Evolutionary conservation across 2,329 filamentous ascomycete species (phyloP).

Genomic region (Colletotrichum plurivorum): DNA sequence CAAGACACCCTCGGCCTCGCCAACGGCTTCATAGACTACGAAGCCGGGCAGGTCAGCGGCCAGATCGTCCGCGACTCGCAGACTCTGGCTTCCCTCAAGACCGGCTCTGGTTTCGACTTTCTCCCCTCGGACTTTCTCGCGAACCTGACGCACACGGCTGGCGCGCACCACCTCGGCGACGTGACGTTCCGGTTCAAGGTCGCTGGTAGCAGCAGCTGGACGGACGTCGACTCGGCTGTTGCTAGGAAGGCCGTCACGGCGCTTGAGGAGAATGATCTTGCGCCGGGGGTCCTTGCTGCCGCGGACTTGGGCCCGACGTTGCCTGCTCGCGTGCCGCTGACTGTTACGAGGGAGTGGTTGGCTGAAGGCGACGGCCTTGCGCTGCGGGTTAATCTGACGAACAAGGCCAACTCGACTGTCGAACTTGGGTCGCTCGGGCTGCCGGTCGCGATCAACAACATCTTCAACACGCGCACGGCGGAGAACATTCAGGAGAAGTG

Average conservation of each 20-base stretch:
- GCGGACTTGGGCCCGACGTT: conserved; percentile 60
- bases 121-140: conserved; percentile 66
- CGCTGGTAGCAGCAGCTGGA: conserved; percentile 57
- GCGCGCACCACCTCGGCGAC: conserved; percentile 72
- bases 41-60: conserved; percentile 26
- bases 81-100: conserved; percentile 62
- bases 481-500: conserved; percentile 65
- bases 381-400: conserved; percentile 66
- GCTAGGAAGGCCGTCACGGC: conserved; percentile 54
- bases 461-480: conserved; percentile 67
- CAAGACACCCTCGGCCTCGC: not conserved
- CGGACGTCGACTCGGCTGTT: conserved; percentile 60
- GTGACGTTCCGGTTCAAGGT: conserved; percentile 69
- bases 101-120: conserved; percentile 64
- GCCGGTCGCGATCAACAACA: conserved; percentile 73
- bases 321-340: conserved; percentile 52
- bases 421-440: conserved; percentile 72
- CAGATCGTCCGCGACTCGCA: conserved; percentile 50
- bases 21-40: conserved; percentile 28
- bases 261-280: conserved; percentile 40
- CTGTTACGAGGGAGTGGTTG: conserved; percentile 67
- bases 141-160: conserved; percentile 61
- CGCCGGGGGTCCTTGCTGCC: conserved; percentile 49
- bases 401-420: conserved; percentile 52
- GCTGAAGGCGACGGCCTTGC: conserved; percentile 63